Evolutionary conservation across 371 early-diverging fungal genomes (phyloP).

Genomic region (Saksenaea vasiformis): DNA sequence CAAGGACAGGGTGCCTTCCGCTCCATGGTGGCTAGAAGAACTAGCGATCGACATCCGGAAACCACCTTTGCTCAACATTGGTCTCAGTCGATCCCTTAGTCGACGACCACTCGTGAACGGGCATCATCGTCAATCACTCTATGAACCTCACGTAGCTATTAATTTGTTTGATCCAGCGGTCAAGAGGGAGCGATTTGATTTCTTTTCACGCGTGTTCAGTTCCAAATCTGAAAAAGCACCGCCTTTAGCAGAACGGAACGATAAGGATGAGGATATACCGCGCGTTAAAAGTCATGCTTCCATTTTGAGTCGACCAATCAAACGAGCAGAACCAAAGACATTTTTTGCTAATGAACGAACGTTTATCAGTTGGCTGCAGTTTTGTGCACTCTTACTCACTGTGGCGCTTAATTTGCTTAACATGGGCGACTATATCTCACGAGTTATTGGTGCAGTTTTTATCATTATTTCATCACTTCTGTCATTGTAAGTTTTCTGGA

Average conservation of each 20-base stretch:
- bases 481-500: conserved; percentile 27
- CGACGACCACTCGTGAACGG: conserved; percentile 50
- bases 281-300: neutral
- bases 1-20: conserved; percentile 68
- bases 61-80: conserved; percentile 47
- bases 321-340: conserved; percentile 80
- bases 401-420: conserved; percentile 81
- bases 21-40: conserved; percentile 97
- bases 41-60: conserved; percentile 91
- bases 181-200: neutral
- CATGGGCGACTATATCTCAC: conserved; percentile 62
- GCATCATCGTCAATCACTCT: conserved; percentile 29
- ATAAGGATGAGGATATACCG: neutral
- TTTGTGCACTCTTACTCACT: conserved; percentile 72
- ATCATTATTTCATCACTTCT: conserved; percentile 29
- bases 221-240: neutral
- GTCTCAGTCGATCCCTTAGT: conserved; percentile 46
- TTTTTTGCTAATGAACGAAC: conserved; percentile 96
- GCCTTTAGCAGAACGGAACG: neutral
- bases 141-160: neutral
- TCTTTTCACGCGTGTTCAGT: neutral
- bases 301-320: neutral
- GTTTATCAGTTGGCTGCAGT: conserved; percentile 88
- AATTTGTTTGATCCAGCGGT: neutral
- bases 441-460: conserved; percentile 47